Percentiles rank a stretch among this genome's conserved stretches.
Conservation (phyloP, 2,329 filamentous ascomycete species). For the Paecilomyces formosus region DNA sequence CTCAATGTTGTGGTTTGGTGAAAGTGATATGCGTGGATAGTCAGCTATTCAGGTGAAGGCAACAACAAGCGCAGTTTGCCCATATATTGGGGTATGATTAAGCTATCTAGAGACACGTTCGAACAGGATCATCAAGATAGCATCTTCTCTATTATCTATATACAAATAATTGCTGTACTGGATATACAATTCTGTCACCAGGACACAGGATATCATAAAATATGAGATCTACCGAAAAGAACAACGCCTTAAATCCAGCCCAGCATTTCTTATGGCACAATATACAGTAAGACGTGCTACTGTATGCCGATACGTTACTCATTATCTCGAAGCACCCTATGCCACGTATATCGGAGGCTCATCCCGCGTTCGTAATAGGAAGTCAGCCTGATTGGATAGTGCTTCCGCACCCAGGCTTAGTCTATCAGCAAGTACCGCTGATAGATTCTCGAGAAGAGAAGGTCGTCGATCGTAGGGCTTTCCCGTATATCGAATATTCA, state of each 20-base stretch:
- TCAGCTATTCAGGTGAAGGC: background rate
- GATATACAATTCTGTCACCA: background rate
- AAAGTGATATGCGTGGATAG: background rate
- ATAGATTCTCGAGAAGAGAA: background rate
- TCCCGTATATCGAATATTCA: slow-evolving; percentile 3
- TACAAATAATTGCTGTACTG: background rate
- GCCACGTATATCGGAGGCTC: background rate
- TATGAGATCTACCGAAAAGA: background rate
- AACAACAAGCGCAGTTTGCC: too few relatives aligned
- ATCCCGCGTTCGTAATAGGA: background rate
- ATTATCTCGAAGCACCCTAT: background rate
- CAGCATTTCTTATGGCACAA: background rate
- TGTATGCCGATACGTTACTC: background rate
- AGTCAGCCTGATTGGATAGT: background rate
- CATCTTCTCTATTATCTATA: background rate
- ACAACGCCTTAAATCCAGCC: background rate
- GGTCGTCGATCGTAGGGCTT: background rate
- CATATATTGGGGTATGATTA: too few relatives aligned
- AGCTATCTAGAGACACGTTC: too few relatives aligned
- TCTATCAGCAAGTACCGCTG: background rate
- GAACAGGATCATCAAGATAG: background rate
- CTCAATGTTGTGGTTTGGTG: background rate
- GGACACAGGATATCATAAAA: background rate
- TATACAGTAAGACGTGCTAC: background rate
- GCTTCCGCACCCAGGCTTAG: background rate